Base-by-base conservation (phyloP, 768 basidiomycete species). In the Mycena polygramma region DNA sequence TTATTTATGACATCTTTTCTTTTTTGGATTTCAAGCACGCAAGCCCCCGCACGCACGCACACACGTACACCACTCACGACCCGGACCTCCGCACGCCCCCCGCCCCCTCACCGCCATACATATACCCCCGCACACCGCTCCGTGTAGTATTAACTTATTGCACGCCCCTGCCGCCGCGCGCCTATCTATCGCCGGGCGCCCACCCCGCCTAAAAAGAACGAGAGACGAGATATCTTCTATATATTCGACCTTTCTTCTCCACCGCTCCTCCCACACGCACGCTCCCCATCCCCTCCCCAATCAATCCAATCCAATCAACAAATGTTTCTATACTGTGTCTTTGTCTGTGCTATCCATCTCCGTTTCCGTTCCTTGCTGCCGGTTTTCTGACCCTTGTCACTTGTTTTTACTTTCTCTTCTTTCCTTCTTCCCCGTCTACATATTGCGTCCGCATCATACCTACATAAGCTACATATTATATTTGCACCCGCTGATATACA, bases 1-100 rank as follows among this genome's bases (percentile, higher is more conserved):
- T 73, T 73, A 71, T 66, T 66, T 74, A 63, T 76, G 51, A 37
- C 20, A 20, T 41, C 11, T 35, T 35, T 37, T 70, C 69, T 68
- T 71, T 79, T 77, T 80, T 79, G 78, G 78, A 79, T 78, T 79
- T 30, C 30, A 30, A 30, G 30, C 30, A 30, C 30, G 30, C 24
- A n/a, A 19, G 22, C 43, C 36, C 13, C 55, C 55, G 55, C 10
- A 57, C 35, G 19, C 53, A 30, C 30, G 30, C 30, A 30, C 30
- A 30, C 30, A 30, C 20, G n/a, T 37, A 39, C 60, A 24, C 57
- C 69, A 55, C 37, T 58, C 54, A 70, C 60, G 66, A 63, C 39
- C 49, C 7, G 26, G 46, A 39, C 26, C 24, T 26, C 43, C 30
- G 22, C 55, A 39, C 54, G 15, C 57, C 36, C 54, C 60, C 2